A percentile compares a stretch with the other conserved stretches of the same genome.
These are phyloP conservation scores for Malus hybrid DNA, from an alignment of 331 rosid species.

Conservation along the genomic window DNA sequence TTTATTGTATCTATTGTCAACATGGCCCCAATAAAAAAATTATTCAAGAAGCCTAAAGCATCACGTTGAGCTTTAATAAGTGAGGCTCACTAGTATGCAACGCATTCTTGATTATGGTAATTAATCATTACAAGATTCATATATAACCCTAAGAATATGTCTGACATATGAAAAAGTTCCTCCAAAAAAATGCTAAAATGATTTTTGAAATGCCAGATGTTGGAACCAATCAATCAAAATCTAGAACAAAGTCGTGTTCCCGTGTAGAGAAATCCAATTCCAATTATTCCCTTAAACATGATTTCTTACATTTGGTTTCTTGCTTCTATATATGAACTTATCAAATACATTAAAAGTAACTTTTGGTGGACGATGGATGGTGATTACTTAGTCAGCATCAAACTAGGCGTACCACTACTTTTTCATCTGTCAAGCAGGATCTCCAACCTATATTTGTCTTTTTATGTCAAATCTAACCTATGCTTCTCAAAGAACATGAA, in stretches of 20 bases:
- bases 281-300: no score
- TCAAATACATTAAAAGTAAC: no score
- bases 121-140: not conserved
- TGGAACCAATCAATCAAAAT: no score
- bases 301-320: not conserved
- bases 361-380: no score
- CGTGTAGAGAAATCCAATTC: no score
- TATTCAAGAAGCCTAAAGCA: not conserved
- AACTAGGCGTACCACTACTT: not conserved
- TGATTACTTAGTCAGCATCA: no score
- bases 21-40: not conserved
- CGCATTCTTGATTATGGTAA: not conserved
- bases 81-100: not conserved
- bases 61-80: not conserved
- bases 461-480: no score
- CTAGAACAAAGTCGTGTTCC: no score
- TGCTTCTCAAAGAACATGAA: no score
- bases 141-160: not conserved
- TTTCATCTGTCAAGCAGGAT: no score
- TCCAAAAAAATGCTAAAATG: not conserved
- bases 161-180: not conserved
- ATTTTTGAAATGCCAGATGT: no score
- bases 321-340: not conserved
- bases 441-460: no score
- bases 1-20: not conserved